phyloP scores from a whole-genome alignment of 495 filamentous ascomycete genomes.

The Hyaloscypha variabilis region DNA sequence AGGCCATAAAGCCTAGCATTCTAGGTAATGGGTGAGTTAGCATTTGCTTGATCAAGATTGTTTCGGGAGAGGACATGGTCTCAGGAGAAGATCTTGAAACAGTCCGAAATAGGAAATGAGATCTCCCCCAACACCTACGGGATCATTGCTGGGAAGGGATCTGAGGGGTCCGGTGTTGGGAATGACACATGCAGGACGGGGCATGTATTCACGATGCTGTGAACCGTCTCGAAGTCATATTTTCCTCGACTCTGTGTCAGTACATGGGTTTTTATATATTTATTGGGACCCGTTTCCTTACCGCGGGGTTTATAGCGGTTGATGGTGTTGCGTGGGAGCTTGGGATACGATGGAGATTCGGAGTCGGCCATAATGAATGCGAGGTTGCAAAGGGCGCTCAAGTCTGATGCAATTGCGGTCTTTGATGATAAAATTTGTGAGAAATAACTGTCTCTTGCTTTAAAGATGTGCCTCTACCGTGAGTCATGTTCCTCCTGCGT shows the following conservation, averaged over 20 bases:
- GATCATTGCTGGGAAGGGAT: slow-evolving; percentile 75
- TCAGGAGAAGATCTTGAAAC: no score
- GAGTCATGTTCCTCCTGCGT: background rate
- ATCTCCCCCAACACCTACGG: no score
- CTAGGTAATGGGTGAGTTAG: slow-evolving; percentile 30
- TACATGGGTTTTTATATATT: background rate
- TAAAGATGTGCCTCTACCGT: background rate
- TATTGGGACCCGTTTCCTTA: background rate
- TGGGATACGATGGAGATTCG: slow-evolving; percentile 23
- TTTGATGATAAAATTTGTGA: background rate
- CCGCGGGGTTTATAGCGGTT: slow-evolving; percentile 27
- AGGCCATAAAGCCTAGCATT: slow-evolving; percentile 78
- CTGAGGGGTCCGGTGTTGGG: slow-evolving; percentile 49
- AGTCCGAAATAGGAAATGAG: no score
- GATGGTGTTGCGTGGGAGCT: slow-evolving; percentile 25
- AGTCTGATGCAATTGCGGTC: background rate
- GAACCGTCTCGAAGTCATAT: slow-evolving; percentile 78
- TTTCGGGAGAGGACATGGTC: no score
- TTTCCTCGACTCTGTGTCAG: slow-evolving; percentile 21
- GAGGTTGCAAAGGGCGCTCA: background rate
- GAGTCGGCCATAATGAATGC: slow-evolving; percentile 13
- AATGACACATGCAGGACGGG: slow-evolving; percentile 87
- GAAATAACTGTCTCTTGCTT: background rate
- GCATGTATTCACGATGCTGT: slow-evolving; percentile 75
- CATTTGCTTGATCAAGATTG: no score